Conservation (phyloP, 2,329 filamentous ascomycete species). For the Fusarium siculi region DNA sequence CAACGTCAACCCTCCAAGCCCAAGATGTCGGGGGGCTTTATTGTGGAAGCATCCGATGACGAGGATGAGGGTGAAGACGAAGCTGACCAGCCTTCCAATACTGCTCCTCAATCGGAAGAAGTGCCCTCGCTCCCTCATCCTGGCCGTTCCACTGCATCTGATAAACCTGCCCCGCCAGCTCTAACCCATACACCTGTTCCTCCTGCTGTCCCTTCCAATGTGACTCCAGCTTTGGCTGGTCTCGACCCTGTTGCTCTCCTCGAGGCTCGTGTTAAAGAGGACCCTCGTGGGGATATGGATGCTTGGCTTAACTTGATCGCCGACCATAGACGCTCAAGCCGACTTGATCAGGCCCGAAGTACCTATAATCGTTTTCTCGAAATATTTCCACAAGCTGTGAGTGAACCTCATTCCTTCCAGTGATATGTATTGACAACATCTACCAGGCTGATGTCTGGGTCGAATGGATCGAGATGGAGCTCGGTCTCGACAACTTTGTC, state of each 20-base stretch:
- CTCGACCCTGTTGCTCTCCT: constrained; percentile 80
- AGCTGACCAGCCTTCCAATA: constrained; percentile 43
- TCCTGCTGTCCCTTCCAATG: constrained; percentile 44
- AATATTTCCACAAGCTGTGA: constrained; percentile 89
- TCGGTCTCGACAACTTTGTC: constrained; percentile 83
- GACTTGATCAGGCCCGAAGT: constrained; percentile 81
- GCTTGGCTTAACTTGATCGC: constrained; percentile 90
- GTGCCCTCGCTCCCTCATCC: constrained; percentile 25
- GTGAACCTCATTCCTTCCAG: constrained; percentile 52
- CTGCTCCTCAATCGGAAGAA: constrained; percentile 24
- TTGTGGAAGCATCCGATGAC: constrained; percentile 69
- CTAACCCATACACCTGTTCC: constrained; percentile 25
- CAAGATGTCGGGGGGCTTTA: constrained; percentile 68
- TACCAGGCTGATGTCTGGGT: constrained; percentile 91
- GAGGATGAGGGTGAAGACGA: constrained; percentile 68
- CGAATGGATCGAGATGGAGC: constrained; percentile 88
- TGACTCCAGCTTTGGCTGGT: constrained; percentile 54
- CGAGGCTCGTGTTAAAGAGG: constrained; percentile 91
- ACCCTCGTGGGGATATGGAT: constrained; percentile 90
- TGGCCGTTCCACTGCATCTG: constrained; percentile 30
- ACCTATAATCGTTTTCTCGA: constrained; percentile 89
- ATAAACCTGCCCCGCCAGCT: constrained; percentile 38
- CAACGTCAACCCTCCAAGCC: constrained; percentile 59
- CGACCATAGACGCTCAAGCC: constrained; percentile 84
- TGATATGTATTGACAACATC: constrained; percentile 42